These are phyloP conservation scores for Colletotrichum kahawae DNA, from an alignment of 2,329 filamentous ascomycete genomes.

Conservation along the genomic window DNA sequence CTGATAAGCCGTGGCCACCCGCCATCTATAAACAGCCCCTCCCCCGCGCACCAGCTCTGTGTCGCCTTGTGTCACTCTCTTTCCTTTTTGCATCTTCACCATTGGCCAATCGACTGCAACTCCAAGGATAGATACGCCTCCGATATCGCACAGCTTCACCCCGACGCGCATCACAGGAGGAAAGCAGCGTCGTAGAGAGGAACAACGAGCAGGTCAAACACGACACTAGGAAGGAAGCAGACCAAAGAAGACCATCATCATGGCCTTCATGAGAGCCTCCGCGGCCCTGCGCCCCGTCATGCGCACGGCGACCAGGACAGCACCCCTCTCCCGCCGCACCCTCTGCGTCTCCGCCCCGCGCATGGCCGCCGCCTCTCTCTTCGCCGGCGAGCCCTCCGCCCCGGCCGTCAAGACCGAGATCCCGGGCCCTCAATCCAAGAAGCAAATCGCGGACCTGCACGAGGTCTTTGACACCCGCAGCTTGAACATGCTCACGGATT, in stretches of 20 bases:
- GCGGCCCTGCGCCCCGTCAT: slow-evolving; percentile 12
- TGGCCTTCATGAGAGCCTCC: slow-evolving; percentile 19
- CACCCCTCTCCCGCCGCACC: background rate
- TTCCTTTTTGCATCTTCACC: background rate
- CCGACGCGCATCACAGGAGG: background rate
- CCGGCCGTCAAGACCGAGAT: slow-evolving; percentile 65
- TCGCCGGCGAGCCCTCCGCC: slow-evolving; percentile 54
- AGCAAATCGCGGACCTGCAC: slow-evolving; percentile 72
- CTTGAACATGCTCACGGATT: slow-evolving; percentile 83
- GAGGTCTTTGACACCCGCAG: slow-evolving; percentile 85
- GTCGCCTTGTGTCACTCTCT: background rate
- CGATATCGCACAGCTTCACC: slow-evolving; percentile 1
- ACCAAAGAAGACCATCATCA: background rate
- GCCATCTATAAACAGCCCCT: slow-evolving; percentile 18
- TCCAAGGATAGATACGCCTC: background rate
- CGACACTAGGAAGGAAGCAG: background rate
- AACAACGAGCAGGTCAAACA: background rate
- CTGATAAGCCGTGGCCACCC: slow-evolving; percentile 23
- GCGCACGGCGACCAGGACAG: slow-evolving; percentile 4
- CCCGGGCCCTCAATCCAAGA: slow-evolving; percentile 77
- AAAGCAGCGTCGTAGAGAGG: background rate
- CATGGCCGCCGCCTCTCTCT: slow-evolving; percentile 34
- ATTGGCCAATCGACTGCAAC: background rate
- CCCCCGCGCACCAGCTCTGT: background rate
- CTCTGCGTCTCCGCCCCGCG: slow-evolving; percentile 15